Base-by-base conservation (phyloP, 164 flowering plant genomes). In the Vitis riparia region DNA sequence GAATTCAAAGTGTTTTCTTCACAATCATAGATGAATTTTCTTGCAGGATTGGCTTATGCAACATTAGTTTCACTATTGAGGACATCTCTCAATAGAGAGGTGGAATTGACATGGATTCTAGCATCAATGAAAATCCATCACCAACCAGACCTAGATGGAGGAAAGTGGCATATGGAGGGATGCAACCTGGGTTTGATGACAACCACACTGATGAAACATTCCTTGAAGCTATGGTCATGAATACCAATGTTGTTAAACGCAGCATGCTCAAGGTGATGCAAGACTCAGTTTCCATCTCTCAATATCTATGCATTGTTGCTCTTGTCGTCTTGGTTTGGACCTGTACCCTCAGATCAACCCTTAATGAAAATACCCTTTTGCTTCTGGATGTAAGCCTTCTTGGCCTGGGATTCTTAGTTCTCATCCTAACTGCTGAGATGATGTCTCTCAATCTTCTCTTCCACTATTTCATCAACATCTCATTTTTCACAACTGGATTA, bases 101-200 rank as follows among this genome's bases (percentile, higher is more conserved):
- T 0, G 19, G 49, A 50, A 64, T 50, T n/a, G 49, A 30, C 19
- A 83, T 82, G 85, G 81, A 76, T 44, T 8, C 55, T 1, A 48
- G 12, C 30, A 17, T 58, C 47, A 10, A 51, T 61, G 79, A 69
- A 48, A 68, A 62, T 29, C 59, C 70, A 15, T 68, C 84, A 64
- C 82, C 80, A 19, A 57, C 77, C 30, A 74, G 61, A 61, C 80
- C 72, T 16, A 89, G 73, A 83, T 96, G 99, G 99, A 86, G 89
- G 60, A 93, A 96, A 80, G 92, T 96, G 62, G 99, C 97, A n/a
- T 96, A 93, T 77, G 98, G 98, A 68, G 99, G 99, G 15, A 96
- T 91, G 98, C 99, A 96, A 75, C 91, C 89, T 15, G 99, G 98
- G n/a, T 96, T 80, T 65, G 94, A 86, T 63, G 99, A 96, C 83